Percentiles rank a stretch among this genome's conserved stretches.
These are phyloP conservation scores for Phytophthora hybrid DNA, from an alignment of 352 stramenopile genomes.

Conservation along the genomic window DNA sequence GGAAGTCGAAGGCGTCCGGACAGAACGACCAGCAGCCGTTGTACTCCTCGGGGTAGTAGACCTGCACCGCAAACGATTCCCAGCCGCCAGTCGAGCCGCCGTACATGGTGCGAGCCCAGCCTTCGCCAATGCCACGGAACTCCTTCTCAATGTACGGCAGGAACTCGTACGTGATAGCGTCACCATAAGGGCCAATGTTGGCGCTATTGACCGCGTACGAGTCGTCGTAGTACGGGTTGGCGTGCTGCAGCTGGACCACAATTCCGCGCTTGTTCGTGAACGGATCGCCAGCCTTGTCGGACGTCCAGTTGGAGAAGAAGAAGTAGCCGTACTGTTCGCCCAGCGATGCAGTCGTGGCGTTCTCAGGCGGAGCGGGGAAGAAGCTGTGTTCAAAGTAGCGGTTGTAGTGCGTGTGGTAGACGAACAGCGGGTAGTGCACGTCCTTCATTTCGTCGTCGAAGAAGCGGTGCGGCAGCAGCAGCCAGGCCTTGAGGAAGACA, in stretches of 20 bases:
- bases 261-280: constrained; percentile 62
- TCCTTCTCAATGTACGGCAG: constrained; percentile 66
- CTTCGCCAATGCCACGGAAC: constrained; percentile 70
- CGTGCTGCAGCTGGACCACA: constrained; percentile 80
- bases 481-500: constrained; percentile 74
- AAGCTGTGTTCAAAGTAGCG: constrained; percentile 72
- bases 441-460: constrained; percentile 57
- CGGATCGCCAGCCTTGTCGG: constrained; percentile 28
- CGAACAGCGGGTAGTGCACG: constrained; percentile 74
- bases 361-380: constrained; percentile 35
- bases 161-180: constrained; percentile 83
- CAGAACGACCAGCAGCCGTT: constrained; percentile 88
- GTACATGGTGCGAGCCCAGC: constrained; percentile 80
- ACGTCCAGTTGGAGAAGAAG: constrained; percentile 81
- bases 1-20: constrained; percentile 80
- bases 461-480: constrained; percentile 75
- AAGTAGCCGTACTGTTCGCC: constrained; percentile 69
- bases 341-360: constrained; percentile 35
- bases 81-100: constrained; percentile 77
- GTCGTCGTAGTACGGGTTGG: constrained; percentile 85
- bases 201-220: constrained; percentile 82
- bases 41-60: constrained; percentile 83
- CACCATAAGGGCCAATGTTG: constrained; percentile 78
- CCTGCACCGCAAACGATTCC: constrained; percentile 78
- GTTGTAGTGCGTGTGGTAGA: constrained; percentile 84